phyloP scores from a whole-genome alignment of 768 basidiomycete species.

The Mycena pura region DNA sequence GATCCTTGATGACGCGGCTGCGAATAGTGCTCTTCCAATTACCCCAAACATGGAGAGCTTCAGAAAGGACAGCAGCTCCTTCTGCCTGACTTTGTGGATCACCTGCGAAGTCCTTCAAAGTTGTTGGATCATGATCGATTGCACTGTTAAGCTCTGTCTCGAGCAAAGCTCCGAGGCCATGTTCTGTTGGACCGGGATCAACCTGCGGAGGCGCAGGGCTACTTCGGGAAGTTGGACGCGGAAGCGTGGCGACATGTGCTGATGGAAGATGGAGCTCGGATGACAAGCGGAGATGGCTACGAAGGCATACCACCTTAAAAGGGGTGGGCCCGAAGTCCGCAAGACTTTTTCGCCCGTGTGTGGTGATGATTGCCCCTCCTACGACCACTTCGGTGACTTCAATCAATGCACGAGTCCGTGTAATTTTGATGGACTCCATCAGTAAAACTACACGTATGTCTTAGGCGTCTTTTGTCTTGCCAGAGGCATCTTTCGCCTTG shows the following conservation, averaged over 20 bases:
- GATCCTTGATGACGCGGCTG: constrained; percentile 15
- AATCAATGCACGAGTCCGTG: constrained; percentile 25
- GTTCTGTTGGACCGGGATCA: too few relatives aligned
- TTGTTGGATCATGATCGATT: not conserved
- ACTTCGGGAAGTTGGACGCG: not conserved
- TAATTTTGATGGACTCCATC: constrained; percentile 6
- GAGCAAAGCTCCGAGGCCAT: not conserved
- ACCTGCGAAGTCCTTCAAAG: not conserved
- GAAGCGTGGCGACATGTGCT: not conserved
- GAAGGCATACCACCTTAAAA: not conserved
- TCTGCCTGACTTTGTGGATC: not conserved
- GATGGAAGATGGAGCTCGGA: not conserved
- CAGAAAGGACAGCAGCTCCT: not conserved
- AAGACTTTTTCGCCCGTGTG: not conserved
- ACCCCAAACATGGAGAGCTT: not conserved
- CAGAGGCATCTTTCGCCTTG: too few relatives aligned
- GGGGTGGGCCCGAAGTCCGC: not conserved
- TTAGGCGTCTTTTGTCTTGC: too few relatives aligned
- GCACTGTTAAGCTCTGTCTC: not conserved
- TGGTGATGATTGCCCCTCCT: not conserved
- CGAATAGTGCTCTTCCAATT: not conserved
- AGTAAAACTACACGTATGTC: not conserved
- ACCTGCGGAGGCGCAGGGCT: too few relatives aligned
- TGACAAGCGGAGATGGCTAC: not conserved
- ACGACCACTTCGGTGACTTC: not conserved